Conservation (phyloP, 345 rosid species). For the Boechera retrofracta region DNA sequence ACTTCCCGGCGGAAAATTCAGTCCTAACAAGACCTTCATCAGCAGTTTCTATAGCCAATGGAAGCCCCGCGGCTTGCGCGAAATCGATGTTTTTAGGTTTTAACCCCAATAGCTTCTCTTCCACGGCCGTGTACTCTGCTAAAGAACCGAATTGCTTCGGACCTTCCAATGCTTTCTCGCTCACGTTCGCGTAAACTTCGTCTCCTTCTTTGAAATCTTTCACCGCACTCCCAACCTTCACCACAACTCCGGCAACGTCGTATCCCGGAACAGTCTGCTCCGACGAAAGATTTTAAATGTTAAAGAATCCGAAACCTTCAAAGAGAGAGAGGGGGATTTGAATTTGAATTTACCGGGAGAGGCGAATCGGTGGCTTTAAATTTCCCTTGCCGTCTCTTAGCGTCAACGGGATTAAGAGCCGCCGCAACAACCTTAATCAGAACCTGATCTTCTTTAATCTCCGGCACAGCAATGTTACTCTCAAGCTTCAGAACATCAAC, state of each 20-base stretch:
- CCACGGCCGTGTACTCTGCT: conserved; percentile 84
- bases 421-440: conserved; percentile 84
- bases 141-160: conserved; percentile 90
- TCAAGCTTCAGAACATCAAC: conserved; percentile 81
- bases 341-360: conserved; percentile 62
- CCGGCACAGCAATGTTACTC: conserved; percentile 71
- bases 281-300: background rate
- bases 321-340: background rate
- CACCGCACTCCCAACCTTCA: conserved; percentile 74
- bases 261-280: conserved; percentile 93
- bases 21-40: conserved; percentile 83
- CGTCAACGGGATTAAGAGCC: conserved; percentile 94
- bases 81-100: conserved; percentile 86
- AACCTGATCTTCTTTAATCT: conserved; percentile 83
- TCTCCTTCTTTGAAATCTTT: conserved; percentile 81
- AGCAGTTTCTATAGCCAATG: conserved; percentile 86
- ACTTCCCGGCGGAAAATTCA: conserved; percentile 79
- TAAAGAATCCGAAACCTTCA: background rate
- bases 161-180: conserved; percentile 91
- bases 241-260: conserved; percentile 91
- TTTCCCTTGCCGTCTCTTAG: conserved; percentile 83
- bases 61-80: conserved; percentile 86
- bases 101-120: conserved; percentile 82
- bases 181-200: conserved; percentile 88
- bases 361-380: conserved; percentile 94